Conservation (phyloP, 345 rosid genomes). For the Arabis hirsuta region DNA sequence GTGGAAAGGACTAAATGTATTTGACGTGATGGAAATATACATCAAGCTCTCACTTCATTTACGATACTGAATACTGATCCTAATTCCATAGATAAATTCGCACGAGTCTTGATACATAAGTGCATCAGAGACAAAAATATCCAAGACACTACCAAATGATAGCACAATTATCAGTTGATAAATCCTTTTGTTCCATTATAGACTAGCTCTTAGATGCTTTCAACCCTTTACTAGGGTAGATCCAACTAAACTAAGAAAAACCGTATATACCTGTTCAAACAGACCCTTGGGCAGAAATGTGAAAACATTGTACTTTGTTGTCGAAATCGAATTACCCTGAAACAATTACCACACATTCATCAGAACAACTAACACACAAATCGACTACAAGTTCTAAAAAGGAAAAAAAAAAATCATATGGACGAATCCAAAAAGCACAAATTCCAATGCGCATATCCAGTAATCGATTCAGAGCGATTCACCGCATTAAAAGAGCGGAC, state of each 20-base stretch:
- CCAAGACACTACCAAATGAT: slow-evolving; percentile 11
- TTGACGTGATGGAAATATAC: not conserved
- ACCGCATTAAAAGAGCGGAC: not conserved
- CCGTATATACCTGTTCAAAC: slow-evolving; percentile 86
- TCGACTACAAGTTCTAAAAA: not conserved
- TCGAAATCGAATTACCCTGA: slow-evolving; percentile 92
- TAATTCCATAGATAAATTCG: not conserved
- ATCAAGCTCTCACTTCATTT: not conserved
- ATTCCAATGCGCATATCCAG: slow-evolving; percentile 13
- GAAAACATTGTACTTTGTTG: slow-evolving; percentile 95
- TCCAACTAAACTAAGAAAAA: not conserved
- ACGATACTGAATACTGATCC: not conserved
- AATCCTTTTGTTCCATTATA: slow-evolving; percentile 13
- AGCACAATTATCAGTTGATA: not conserved
- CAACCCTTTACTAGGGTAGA: no score
- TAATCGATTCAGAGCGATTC: slow-evolving; percentile 3
- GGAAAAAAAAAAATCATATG: slow-evolving; percentile 7
- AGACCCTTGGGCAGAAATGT: slow-evolving; percentile 96
- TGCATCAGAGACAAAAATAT: not conserved
- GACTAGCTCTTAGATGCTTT: not conserved
- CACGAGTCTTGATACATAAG: slow-evolving; percentile 17
- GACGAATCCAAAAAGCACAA: slow-evolving; percentile 21
- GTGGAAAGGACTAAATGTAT: not conserved
- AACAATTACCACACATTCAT: slow-evolving; percentile 29
- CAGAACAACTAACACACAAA: slow-evolving; percentile 9